A percentile compares a stretch with the other conserved stretches of the same genome.
phyloP scores from a whole-genome alignment of 1,139 yeast genomes.

The Geotrichum histeridarum region DNA sequence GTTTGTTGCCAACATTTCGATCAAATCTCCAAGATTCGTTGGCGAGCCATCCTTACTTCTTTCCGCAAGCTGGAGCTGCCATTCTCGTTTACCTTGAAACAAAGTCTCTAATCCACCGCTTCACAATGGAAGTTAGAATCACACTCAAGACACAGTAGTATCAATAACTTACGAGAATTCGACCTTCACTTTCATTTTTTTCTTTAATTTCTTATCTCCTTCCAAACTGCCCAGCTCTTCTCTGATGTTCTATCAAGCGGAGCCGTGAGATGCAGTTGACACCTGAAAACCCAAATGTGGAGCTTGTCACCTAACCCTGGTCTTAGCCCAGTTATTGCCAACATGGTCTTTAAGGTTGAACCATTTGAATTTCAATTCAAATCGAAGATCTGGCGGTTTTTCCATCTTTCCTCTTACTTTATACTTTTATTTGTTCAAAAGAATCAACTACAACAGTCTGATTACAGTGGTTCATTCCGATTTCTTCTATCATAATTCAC shows the following conservation, averaged over 20 bases:
- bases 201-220: not conserved
- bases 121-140: not conserved
- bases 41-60: slow-evolving; percentile 25
- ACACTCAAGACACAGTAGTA: not conserved
- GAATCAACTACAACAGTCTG: too few species aligned
- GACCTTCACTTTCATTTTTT: slow-evolving; percentile 28
- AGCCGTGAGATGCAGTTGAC: too few species aligned
- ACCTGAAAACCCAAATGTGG: not conserved
- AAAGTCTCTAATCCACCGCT: slow-evolving; percentile 68
- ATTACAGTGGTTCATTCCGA: too few species aligned
- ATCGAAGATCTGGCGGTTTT: not conserved
- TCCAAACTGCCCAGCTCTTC: not conserved
- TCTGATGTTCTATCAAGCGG: too few species aligned
- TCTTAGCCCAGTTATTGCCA: not conserved
- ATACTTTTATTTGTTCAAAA: not conserved
- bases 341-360: slow-evolving; percentile 52
- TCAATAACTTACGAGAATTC: slow-evolving; percentile 32
- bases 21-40: slow-evolving; percentile 53
- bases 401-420: not conserved
- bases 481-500: not conserved
- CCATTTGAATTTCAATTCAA: slow-evolving; percentile 30
- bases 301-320: slow-evolving; percentile 6
- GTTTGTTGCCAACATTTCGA: slow-evolving; percentile 50
- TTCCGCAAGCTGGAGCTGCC: slow-evolving; percentile 43
- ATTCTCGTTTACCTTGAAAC: slow-evolving; percentile 50